Conservation (phyloP, 371 early-diverging fungal species). For the Apophysomyces ossiformis region DNA sequence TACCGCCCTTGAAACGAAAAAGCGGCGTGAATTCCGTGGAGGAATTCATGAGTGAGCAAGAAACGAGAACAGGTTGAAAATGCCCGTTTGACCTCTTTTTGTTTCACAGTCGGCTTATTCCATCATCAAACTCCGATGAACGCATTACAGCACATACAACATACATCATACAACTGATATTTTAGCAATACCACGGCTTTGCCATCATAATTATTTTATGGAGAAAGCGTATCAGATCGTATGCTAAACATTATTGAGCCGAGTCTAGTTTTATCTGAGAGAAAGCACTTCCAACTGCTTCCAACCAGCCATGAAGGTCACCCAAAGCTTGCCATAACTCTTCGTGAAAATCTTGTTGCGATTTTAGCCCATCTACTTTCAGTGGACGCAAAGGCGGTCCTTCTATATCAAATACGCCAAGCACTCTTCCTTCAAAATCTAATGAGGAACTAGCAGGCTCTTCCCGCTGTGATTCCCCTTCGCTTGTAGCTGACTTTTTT, state of each 20-base stretch:
- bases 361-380: conserved; percentile 29
- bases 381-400: conserved; percentile 25
- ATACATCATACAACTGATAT: too few species aligned
- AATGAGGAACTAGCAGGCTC: not conserved
- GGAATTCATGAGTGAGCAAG: not conserved
- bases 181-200: too few species aligned
- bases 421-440: conserved; percentile 5
- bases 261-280: conserved; percentile 3
- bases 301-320: conserved; percentile 40
- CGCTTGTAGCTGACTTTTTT: conserved; percentile 19
- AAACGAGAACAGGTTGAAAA: not conserved
- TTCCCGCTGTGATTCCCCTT: conserved; percentile 12
- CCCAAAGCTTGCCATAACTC: conserved; percentile 31
- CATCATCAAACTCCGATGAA: not conserved
- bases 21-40: not conserved
- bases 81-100: not conserved
- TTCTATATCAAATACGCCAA: not conserved
- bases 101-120: not conserved
- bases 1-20: not conserved
- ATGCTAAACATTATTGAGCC: not conserved
- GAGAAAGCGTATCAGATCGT: not conserved
- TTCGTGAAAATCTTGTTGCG: conserved; percentile 33
- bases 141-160: too few species aligned
- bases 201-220: not conserved
- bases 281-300: conserved; percentile 26